A percentile compares a stretch with the other conserved stretches of the same genome.
phyloP scores from a whole-genome alignment of 2,329 filamentous ascomycete genomes.

The Stachybotrys chlorohalonatus region DNA sequence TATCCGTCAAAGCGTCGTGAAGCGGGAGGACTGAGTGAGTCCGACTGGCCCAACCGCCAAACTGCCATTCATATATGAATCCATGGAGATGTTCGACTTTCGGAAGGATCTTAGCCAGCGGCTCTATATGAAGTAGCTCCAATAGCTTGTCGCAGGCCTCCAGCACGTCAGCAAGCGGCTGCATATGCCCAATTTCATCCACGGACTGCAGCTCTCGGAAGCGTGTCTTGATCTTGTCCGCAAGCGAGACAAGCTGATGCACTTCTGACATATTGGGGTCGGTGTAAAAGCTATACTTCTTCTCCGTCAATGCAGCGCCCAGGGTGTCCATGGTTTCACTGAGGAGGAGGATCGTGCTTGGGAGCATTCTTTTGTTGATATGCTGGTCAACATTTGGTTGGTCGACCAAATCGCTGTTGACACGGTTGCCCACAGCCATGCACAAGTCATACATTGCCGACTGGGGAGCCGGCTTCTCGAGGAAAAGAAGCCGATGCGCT shows the following conservation, averaged over 20 bases:
- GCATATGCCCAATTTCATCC: constrained; percentile 63
- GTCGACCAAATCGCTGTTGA: constrained; percentile 17
- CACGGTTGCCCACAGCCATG: constrained; percentile 31
- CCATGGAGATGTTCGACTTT: constrained; percentile 81
- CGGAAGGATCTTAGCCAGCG: constrained; percentile 76
- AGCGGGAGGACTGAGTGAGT: constrained; percentile 60
- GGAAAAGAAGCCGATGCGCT: constrained; percentile 48
- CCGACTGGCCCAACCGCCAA: constrained; percentile 72
- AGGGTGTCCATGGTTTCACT: constrained; percentile 46
- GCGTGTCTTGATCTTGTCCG: constrained; percentile 58
- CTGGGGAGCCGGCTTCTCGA: constrained; percentile 28
- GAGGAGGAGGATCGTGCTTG: constrained; percentile 56
- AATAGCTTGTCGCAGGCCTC: constrained; percentile 66
- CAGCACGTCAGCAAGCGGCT: constrained; percentile 69
- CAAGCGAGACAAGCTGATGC: constrained; percentile 60
- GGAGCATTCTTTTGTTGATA: constrained; percentile 48
- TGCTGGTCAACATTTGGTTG: constrained; percentile 20
- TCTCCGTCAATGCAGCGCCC: constrained; percentile 25
- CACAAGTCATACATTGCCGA: constrained; percentile 35
- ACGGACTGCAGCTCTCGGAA: constrained; percentile 63
- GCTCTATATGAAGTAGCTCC: constrained; percentile 68
- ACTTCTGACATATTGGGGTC: constrained; percentile 70
- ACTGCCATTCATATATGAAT: constrained; percentile 88
- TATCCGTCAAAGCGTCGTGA: constrained; percentile 69
- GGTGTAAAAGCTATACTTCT: constrained; percentile 78